A percentile compares a stretch with the other conserved stretches of the same genome.
These are phyloP conservation scores for Allium cepa DNA, from an alignment of 106 monocot species.

Conservation along the genomic window DNA sequence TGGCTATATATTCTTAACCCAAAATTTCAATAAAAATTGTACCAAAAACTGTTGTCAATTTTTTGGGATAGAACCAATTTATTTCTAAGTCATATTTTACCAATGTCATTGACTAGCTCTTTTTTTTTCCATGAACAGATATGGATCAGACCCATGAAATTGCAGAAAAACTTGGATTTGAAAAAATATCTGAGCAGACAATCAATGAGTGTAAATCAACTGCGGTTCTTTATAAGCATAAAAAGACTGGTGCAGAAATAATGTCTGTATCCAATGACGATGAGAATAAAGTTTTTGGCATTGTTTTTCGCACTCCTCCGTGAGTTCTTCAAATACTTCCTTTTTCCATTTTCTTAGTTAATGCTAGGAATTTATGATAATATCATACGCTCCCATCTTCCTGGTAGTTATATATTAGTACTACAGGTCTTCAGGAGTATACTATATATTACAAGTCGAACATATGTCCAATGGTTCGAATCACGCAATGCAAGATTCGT, in stretches of 20 bases:
- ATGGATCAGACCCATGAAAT: constrained; percentile 41
- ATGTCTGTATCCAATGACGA: constrained; percentile 93
- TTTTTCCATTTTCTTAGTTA: too few species aligned
- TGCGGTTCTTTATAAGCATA: constrained; percentile 81
- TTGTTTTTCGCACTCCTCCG: constrained; percentile 98
- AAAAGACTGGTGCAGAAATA: constrained; percentile 95
- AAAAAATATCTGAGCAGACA: constrained; percentile 77
- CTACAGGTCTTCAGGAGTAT: too few species aligned
- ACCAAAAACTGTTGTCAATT: too few species aligned
- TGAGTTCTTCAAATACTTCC: constrained; percentile 20
- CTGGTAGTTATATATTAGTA: too few species aligned
- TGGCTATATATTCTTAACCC: too few species aligned
- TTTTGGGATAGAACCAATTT: too few species aligned
- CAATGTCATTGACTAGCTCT: not conserved
- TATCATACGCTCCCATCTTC: too few species aligned
- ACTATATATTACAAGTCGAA: too few species aligned
- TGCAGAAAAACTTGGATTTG: constrained; percentile 77
- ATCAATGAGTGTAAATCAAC: constrained; percentile 95
- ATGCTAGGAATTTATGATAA: too few species aligned
- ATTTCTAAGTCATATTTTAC: not conserved
- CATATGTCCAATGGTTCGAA: too few species aligned
- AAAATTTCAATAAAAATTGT: too few species aligned
- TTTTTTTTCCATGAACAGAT: constrained; percentile 22
- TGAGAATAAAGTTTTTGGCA: constrained; percentile 98
- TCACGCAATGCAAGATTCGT: too few species aligned